Conservation (phyloP, 2,329 filamentous ascomycete genomes). For the Ophiostoma triangulosporum region DNA sequence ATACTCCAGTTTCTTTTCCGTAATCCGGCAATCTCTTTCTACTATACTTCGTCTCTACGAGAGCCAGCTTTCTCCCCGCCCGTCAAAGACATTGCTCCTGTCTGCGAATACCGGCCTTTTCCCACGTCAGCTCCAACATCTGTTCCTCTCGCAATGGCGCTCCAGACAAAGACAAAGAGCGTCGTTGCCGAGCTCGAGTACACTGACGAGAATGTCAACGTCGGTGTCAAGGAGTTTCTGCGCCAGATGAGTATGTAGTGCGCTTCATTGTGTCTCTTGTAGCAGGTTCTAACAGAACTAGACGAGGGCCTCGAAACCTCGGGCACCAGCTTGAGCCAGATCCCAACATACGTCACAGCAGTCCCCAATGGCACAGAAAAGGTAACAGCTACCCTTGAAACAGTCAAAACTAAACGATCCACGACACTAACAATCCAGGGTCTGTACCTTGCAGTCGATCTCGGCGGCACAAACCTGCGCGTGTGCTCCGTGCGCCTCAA, state of each 20-base stretch:
- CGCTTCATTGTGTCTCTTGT: background rate
- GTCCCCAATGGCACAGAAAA: constrained; percentile 97
- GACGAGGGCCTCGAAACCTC: constrained; percentile 71
- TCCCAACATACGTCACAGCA: constrained; percentile 90
- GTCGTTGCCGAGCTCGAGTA: constrained; percentile 82
- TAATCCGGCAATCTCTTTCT: constrained; percentile 33
- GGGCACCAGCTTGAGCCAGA: constrained; percentile 78
- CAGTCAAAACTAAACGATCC: background rate
- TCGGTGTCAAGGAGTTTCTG: constrained; percentile 73
- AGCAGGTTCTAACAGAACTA: constrained; percentile 20
- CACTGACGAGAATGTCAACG: constrained; percentile 61
- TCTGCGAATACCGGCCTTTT: constrained; percentile 45
- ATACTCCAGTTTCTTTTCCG: constrained; percentile 34
- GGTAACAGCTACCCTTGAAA: constrained; percentile 36
- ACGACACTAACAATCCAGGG: constrained; percentile 40
- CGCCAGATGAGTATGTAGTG: constrained; percentile 62
- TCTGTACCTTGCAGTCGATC: constrained; percentile 87
- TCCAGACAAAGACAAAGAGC: constrained; percentile 59
- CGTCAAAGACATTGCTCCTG: constrained; percentile 25
- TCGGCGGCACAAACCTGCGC: constrained; percentile 97
- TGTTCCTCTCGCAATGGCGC: constrained; percentile 44
- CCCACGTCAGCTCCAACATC: constrained; percentile 40
- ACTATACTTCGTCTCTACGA: constrained; percentile 20
- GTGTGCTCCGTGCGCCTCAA: constrained; percentile 92
- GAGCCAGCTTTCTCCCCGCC: constrained; percentile 28